Evolutionary conservation across 1,284 basidiomycete genomes (phyloP).

Genomic region (Melampsora larici-populina): DNA sequence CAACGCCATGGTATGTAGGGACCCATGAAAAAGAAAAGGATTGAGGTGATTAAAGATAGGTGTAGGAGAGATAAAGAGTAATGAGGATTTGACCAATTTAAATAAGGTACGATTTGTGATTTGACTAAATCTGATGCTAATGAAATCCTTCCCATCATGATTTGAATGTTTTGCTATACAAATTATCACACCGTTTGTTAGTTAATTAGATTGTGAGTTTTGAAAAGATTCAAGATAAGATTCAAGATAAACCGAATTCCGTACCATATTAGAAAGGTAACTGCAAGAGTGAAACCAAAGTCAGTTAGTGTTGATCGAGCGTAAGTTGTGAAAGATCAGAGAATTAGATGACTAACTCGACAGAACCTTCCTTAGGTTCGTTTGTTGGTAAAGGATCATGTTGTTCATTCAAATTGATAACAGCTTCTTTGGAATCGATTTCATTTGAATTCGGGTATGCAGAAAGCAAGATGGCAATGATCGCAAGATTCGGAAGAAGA

Average conservation of each 20-base stretch:
- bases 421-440: constrained; percentile 4
- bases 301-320: constrained; percentile 43
- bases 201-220: not conserved
- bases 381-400: constrained; percentile 9
- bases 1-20: constrained; percentile 51
- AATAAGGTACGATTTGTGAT: constrained; percentile 50
- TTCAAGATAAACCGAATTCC: not conserved
- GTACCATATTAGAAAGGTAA: constrained; percentile 33
- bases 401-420: not conserved
- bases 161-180: constrained; percentile 41
- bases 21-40: constrained; percentile 50
- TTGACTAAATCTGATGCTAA: constrained; percentile 48
- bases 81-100: constrained; percentile 53
- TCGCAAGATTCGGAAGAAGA: constrained; percentile 14
- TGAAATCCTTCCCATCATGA: constrained; percentile 36
- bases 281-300: not conserved
- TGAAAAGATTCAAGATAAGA: not conserved
- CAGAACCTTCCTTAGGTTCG: constrained; percentile 35
- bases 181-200: not conserved
- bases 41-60: constrained; percentile 48
- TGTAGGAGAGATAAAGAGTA: constrained; percentile 51
- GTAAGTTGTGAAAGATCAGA: constrained; percentile 46
- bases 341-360: constrained; percentile 46
- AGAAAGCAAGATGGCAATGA: constrained; percentile 30
- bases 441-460: constrained; percentile 22